Evolutionary conservation across 1,284 basidiomycete species (phyloP).

Genomic region (Irpex lacteus): DNA sequence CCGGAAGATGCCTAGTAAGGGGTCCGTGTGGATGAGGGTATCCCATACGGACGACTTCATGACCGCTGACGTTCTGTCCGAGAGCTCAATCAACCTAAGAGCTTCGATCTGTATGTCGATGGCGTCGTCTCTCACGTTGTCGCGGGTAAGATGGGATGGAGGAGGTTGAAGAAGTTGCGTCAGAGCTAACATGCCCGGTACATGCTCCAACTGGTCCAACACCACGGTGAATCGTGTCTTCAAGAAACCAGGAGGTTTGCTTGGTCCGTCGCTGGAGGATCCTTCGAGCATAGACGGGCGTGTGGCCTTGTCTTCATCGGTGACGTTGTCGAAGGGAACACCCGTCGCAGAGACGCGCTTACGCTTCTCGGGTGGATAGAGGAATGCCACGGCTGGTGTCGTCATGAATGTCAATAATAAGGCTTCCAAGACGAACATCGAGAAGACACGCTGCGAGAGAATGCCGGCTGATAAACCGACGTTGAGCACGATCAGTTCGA

Average conservation of each 20-base stretch:
- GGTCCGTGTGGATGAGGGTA: slow-evolving; percentile 54
- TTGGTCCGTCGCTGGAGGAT: slow-evolving; percentile 8
- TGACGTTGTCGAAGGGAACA: slow-evolving; percentile 43
- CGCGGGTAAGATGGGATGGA: slow-evolving; percentile 15
- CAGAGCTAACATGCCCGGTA: slow-evolving; percentile 72
- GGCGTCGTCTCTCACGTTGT: slow-evolving; percentile 6
- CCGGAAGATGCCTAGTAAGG: slow-evolving; percentile 59
- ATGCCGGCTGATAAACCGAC: slow-evolving; percentile 70
- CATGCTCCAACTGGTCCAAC: slow-evolving; percentile 88
- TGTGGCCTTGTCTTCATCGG: slow-evolving; percentile 16
- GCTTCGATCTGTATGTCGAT: slow-evolving; percentile 35
- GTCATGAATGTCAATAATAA: slow-evolving; percentile 86
- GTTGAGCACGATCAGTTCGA: slow-evolving; percentile 69
- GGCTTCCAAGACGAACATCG: slow-evolving; percentile 93
- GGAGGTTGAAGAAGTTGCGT: slow-evolving; percentile 58
- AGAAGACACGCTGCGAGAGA: slow-evolving; percentile 64
- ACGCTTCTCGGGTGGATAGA: slow-evolving; percentile 73
- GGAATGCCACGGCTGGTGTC: slow-evolving; percentile 75
- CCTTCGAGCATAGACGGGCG: slow-evolving; percentile 7
- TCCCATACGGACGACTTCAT: slow-evolving; percentile 63
- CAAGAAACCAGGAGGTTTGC: slow-evolving; percentile 17
- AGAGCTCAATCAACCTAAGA: slow-evolving; percentile 64
- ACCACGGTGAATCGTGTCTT: slow-evolving; percentile 76
- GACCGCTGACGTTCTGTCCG: slow-evolving; percentile 67
- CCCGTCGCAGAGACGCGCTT: slow-evolving; percentile 45